Percentiles rank a stretch among this genome's conserved stretches.
Conservation (phyloP, 1,284 basidiomycete genomes). For the Pyrrhoderma lamaoense region DNA sequence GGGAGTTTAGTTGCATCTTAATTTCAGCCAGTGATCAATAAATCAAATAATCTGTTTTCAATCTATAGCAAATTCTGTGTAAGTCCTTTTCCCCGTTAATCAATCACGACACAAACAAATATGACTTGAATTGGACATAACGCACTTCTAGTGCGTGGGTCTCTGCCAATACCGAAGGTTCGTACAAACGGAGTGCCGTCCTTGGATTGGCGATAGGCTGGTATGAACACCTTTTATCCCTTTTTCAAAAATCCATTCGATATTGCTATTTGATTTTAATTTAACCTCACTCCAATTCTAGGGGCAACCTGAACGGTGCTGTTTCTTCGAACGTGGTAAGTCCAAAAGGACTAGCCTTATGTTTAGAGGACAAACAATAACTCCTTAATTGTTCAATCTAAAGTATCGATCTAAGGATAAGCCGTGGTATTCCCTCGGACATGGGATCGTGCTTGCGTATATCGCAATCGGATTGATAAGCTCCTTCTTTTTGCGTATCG, state of each 20-base stretch:
- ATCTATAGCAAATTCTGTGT: conserved; percentile 40
- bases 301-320: conserved; percentile 65
- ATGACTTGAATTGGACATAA: conserved; percentile 1
- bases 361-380: not conserved
- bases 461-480: conserved; percentile 55
- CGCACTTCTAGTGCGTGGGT: conserved; percentile 37
- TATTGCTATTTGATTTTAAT: not conserved
- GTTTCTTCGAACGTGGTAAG: conserved; percentile 63
- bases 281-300: conserved; percentile 21
- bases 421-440: conserved; percentile 67
- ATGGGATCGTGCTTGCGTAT: conserved; percentile 63
- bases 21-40: not conserved
- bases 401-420: conserved; percentile 59
- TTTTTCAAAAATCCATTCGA: not conserved
- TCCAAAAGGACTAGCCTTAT: conserved; percentile 17
- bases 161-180: conserved; percentile 42
- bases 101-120: not conserved
- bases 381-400: conserved; percentile 5
- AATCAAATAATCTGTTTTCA: not conserved
- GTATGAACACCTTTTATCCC: conserved; percentile 19
- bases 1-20: not conserved
- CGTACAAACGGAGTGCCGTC: conserved; percentile 36
- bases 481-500: conserved; percentile 40
- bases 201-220: conserved; percentile 32
- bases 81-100: conserved; percentile 21